phyloP scores from a whole-genome alignment of 1,139 yeast species.

The Scheffersomyces insectosa region DNA sequence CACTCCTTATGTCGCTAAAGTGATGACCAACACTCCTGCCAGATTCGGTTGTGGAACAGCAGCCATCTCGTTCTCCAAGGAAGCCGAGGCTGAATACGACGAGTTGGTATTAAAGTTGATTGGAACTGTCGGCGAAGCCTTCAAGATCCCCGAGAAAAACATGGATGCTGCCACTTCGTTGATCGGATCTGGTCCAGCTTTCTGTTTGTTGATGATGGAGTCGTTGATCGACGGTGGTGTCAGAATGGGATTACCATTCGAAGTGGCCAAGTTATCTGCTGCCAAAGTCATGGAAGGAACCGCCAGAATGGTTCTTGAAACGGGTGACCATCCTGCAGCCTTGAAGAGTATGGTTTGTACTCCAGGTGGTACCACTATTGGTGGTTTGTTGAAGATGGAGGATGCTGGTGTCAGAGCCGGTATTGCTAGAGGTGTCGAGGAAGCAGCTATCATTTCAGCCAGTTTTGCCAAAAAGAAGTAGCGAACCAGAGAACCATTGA shows the following conservation, averaged over 20 bases:
- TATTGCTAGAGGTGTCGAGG: conserved; percentile 85
- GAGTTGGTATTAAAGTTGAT: conserved; percentile 58
- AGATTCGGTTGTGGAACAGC: conserved; percentile 93
- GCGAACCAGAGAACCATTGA: too few relatives aligned
- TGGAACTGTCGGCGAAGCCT: conserved; percentile 66
- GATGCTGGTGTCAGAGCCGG: conserved; percentile 87
- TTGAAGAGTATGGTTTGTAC: conserved; percentile 90
- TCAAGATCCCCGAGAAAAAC: conserved; percentile 81
- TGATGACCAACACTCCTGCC: conserved; percentile 99
- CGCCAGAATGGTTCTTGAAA: conserved; percentile 82
- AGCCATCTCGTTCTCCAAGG: conserved; percentile 68
- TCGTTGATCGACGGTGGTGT: conserved; percentile 94
- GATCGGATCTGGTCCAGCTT: conserved; percentile 97
- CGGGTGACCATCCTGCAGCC: conserved; percentile 91
- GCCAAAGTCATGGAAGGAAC: conserved; percentile 96
- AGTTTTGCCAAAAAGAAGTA: conserved; percentile 67
- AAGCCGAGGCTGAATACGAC: conserved; percentile 48
- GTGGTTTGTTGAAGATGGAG: conserved; percentile 91
- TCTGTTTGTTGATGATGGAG: conserved; percentile 85
- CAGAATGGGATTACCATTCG: conserved; percentile 89
- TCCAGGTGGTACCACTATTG: conserved; percentile 98
- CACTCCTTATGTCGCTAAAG: conserved; percentile 70
- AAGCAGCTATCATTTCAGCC: conserved; percentile 83
- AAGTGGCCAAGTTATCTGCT: conserved; percentile 84
- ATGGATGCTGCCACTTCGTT: conserved; percentile 97